phyloP scores from a whole-genome alignment of 306 rosid genomes.

The Quercus aquifolioides region DNA sequence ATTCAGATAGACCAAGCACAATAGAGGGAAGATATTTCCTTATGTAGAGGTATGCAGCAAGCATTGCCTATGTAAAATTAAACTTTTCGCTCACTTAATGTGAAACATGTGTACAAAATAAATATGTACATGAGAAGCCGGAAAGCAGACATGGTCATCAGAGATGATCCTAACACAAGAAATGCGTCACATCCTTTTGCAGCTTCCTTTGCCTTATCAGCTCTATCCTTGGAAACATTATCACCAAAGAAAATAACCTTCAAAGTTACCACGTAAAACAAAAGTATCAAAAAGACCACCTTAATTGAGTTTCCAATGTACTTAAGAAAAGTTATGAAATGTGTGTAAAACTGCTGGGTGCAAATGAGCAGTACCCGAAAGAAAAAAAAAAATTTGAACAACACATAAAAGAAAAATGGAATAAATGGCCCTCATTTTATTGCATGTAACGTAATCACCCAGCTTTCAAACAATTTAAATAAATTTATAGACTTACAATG shows the following conservation, averaged over 20 bases:
- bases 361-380: neutral
- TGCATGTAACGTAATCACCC: neutral
- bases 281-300: slow-evolving; percentile 8
- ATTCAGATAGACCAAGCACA: neutral
- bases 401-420: neutral
- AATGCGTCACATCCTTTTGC: slow-evolving; percentile 86
- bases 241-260: slow-evolving; percentile 97
- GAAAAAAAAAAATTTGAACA: neutral
- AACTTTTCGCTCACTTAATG: neutral
- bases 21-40: neutral
- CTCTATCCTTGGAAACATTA: slow-evolving; percentile 88
- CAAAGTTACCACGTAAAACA: slow-evolving; percentile 22
- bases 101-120: neutral
- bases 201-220: slow-evolving; percentile 68
- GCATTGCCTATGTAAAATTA: neutral
- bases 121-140: slow-evolving; percentile 67
- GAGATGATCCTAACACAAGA: slow-evolving; percentile 84
- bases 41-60: neutral
- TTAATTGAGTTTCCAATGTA: neutral
- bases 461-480: neutral
- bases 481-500: neutral
- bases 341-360: neutral
- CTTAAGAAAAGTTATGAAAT: neutral
- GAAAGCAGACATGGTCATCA: slow-evolving; percentile 95
- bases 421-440: neutral